Evolutionary conservation across 2,329 filamentous ascomycete genomes (phyloP), one percentile per base, ranked within the genome.

Genomic region (Fusarium agapanthi): DNA sequence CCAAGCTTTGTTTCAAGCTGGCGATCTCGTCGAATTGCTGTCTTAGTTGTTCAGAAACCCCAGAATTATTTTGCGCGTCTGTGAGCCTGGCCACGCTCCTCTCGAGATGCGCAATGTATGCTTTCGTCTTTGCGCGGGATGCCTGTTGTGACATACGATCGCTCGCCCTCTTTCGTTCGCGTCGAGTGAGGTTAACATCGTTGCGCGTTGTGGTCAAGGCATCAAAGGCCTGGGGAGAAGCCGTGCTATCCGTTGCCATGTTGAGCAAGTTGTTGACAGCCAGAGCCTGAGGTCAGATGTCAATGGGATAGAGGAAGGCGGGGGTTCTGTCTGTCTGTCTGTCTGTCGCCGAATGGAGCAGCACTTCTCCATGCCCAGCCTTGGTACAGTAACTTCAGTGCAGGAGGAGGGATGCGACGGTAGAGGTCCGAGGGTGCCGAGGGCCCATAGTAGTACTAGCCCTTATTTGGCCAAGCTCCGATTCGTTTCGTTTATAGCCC

Each of bases 111-210:
- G 45, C 28, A 4, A 48, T 48, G 6, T 48, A 48, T 18, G 28
- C 45, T 30, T 48, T 48, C 0, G 45, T 48, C 5, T 30, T 48
- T 30, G 45, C 45, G 20, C 45, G 45, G 2, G 45, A 30, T n/a
- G 45, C 45, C 7, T 48, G 45, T 20, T 48, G 45, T 3, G 45
- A 48, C 28, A 48, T 48, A 0, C 45, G 45, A 48, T 48, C 28
- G 3, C 45, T 48, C 0, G 45, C 45, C 7, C 45, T 30, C 28
- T 48, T 48, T 13, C 45, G 14, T n/a, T 48, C 45, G 1, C 45
- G 45, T 3, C 45, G 28, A 30, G 0, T 48, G 22, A 48, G 45
- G 14, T 3, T 45, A 0, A 0, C 1, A 28, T 45, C 45, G 3
- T n/a, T 48, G 11, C 45, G 28, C 7, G 10, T 48, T 9, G 22